A percentile compares a stretch with the other conserved stretches of the same genome.
phyloP scores from a whole-genome alignment of 768 basidiomycete species.

The Naganishia onofrii region DNA sequence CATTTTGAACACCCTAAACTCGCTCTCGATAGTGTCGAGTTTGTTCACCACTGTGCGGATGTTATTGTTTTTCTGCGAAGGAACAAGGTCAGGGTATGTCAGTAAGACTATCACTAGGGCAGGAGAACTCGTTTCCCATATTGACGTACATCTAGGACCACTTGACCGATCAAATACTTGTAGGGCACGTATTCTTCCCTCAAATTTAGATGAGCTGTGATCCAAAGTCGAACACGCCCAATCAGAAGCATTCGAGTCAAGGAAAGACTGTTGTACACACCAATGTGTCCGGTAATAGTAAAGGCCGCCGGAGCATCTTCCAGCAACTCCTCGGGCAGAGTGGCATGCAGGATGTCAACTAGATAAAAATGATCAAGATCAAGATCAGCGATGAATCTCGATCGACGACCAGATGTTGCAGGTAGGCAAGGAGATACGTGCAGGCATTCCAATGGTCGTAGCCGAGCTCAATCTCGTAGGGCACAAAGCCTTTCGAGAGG shows the following conservation, averaged over 20 bases:
- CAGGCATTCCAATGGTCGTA: slow-evolving; percentile 83
- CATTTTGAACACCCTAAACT: slow-evolving; percentile 94
- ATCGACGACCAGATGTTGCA: slow-evolving; percentile 54
- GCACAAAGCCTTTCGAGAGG: slow-evolving; percentile 61
- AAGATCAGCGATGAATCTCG: no score
- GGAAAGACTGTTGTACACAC: slow-evolving; percentile 54
- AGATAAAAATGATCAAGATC: slow-evolving; percentile 9
- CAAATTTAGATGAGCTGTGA: slow-evolving; percentile 82
- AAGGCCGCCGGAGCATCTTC: slow-evolving; percentile 82
- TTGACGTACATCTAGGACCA: slow-evolving; percentile 84
- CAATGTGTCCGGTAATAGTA: slow-evolving; percentile 85
- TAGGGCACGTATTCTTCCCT: slow-evolving; percentile 86
- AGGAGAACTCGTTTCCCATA: no score
- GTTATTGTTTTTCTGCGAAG: slow-evolving; percentile 72
- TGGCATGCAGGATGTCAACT: slow-evolving; percentile 70
- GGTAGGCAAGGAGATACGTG: not conserved
- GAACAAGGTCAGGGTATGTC: no score
- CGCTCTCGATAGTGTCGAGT: slow-evolving; percentile 73
- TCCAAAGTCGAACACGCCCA: not conserved
- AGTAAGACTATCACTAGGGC: no score
- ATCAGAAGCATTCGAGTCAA: not conserved
- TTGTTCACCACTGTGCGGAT: slow-evolving; percentile 94
- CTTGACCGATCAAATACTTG: slow-evolving; percentile 83
- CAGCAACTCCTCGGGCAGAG: slow-evolving; percentile 74
- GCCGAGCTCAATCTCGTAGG: slow-evolving; percentile 64